These are phyloP conservation scores for Erodium texanum DNA, from an alignment of 441 rosid species.

Conservation along the genomic window DNA sequence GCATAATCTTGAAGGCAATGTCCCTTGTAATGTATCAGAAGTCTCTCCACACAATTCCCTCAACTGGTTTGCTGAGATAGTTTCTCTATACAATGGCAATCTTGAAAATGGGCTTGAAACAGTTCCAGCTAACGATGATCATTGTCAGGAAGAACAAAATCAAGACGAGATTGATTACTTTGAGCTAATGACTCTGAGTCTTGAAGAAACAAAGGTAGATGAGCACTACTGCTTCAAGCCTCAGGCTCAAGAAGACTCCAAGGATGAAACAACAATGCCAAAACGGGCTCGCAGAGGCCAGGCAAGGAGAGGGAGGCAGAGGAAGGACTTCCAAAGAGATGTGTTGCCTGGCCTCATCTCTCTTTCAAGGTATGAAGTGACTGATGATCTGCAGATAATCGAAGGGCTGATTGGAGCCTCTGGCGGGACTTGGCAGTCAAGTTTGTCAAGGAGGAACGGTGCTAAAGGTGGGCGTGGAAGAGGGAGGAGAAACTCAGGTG, in stretches of 20 bases:
- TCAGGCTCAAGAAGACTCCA: neutral
- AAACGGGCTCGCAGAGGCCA: neutral
- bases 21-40: neutral
- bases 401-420: neutral
- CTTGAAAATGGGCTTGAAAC: neutral
- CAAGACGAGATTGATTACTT: neutral
- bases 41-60: neutral
- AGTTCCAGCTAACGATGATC: too few relatives aligned
- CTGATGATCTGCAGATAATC: neutral
- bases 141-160: neutral
- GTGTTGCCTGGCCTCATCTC: neutral
- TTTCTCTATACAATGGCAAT: neutral
- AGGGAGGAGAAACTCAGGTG: neutral
- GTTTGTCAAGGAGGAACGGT: neutral
- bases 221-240: neutral
- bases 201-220: neutral
- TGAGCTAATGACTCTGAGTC: neutral
- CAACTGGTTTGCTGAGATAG: neutral
- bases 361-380: neutral
- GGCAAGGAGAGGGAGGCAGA: neutral
- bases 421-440: neutral
- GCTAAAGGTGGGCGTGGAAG: neutral
- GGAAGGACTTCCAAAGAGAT: neutral
- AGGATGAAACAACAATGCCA: neutral
- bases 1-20: neutral